Percentiles rank a stretch among this genome's conserved stretches.
Conservation (phyloP, 257 asterid genomes). For the Ilex aquifolium region DNA sequence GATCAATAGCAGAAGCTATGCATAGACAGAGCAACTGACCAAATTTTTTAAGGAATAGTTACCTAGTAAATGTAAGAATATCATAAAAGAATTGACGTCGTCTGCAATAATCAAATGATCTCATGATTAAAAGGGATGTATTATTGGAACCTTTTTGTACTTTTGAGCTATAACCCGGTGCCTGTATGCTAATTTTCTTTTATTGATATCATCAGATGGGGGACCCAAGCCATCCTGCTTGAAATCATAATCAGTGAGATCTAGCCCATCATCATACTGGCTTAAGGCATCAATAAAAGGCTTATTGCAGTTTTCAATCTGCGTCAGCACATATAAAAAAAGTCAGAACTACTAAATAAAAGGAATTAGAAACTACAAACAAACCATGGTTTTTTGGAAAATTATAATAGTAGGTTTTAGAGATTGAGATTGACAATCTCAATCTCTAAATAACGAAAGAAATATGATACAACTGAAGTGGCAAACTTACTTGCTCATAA, state of each 20-base stretch:
- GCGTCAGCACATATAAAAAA: constrained; percentile 14
- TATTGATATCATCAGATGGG: constrained; percentile 54
- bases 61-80: constrained; percentile 3
- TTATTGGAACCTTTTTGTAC: constrained; percentile 60
- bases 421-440: background rate
- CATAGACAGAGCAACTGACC: too few relatives aligned
- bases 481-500: constrained; percentile 62
- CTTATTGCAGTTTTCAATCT: constrained; percentile 79
- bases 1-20: background rate
- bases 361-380: background rate
- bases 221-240: constrained; percentile 56
- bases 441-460: background rate
- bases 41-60: background rate
- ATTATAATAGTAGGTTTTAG: background rate
- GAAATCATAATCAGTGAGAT: constrained; percentile 71
- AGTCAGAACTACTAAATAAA: background rate
- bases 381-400: too few relatives aligned
- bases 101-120: background rate
- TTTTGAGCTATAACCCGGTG: constrained; percentile 61
- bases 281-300: constrained; percentile 66
- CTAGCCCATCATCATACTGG: constrained; percentile 62
- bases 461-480: background rate
- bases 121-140: background rate
- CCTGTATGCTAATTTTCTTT: constrained; percentile 74
- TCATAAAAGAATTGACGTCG: background rate